Conservation (phyloP, 176 grass and related monocot species). For the Sorghum bicolor region DNA sequence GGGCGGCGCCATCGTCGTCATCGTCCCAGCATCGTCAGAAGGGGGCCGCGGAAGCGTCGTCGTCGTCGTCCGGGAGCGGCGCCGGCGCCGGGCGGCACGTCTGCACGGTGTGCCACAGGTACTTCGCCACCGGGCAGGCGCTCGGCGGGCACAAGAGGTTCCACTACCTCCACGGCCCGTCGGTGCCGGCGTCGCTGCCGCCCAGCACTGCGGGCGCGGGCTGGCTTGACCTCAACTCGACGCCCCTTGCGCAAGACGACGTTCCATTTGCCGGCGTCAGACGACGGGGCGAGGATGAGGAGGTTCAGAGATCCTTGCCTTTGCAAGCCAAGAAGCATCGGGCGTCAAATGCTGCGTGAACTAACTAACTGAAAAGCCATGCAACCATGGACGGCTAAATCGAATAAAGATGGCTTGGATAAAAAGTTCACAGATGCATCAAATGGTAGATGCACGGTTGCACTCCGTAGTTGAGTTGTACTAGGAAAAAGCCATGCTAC, state of each 20-base stretch:
- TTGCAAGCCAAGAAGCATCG: constrained; percentile 42
- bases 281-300: constrained; percentile 9
- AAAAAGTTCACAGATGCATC: neutral
- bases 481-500: neutral
- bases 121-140: constrained; percentile 58
- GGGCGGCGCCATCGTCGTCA: neutral
- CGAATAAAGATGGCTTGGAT: neutral
- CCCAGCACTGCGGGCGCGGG: neutral
- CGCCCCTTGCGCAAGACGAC: neutral
- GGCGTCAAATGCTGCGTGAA: neutral
- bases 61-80: neutral
- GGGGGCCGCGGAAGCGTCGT: no score
- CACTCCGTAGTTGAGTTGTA: neutral
- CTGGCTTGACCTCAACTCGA: constrained; percentile 56
- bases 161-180: constrained; percentile 55
- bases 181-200: constrained; percentile 13
- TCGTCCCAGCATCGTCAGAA: neutral
- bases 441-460: neutral
- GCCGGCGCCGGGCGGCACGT: constrained; percentile 14
- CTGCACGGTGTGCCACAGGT: constrained; percentile 51
- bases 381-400: neutral
- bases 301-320: constrained; percentile 26
- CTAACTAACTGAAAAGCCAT: neutral
- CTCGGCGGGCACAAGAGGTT: constrained; percentile 73
- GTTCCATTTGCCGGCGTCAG: neutral